Evolutionary conservation across 2,329 filamentous ascomycete species (phyloP).

Genomic region (Fusarium sulawesiense): DNA sequence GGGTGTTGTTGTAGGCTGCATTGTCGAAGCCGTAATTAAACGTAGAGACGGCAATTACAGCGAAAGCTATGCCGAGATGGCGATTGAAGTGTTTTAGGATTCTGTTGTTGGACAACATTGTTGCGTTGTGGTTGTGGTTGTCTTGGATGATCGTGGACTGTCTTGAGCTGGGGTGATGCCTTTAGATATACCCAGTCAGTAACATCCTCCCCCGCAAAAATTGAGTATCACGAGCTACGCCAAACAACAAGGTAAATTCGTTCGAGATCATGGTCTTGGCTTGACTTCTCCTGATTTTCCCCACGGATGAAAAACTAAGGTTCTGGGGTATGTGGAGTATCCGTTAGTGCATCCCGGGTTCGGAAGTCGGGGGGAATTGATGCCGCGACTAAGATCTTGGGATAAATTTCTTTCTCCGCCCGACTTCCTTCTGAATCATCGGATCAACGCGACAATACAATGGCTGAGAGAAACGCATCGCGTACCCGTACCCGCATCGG

Average conservation of each 20-base stretch:
- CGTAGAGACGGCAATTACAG: constrained; percentile 51
- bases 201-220: not conserved
- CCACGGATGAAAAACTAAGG: not conserved
- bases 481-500: constrained; percentile 5
- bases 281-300: constrained; percentile 6
- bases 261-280: constrained; percentile 8
- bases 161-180: not conserved
- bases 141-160: no score
- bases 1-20: constrained; percentile 50
- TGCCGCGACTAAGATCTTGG: not conserved
- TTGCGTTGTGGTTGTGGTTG: not conserved
- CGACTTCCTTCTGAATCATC: constrained; percentile 7
- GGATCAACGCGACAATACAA: not conserved
- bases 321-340: constrained; percentile 16
- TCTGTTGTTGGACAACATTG: constrained; percentile 18
- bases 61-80: not conserved
- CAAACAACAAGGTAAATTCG: not conserved
- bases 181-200: not conserved
- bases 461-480: not conserved
- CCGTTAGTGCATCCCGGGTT: not conserved
- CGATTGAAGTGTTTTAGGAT: constrained; percentile 38
- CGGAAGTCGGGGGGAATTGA: constrained; percentile 24
- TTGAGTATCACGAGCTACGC: not conserved
- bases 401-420: constrained; percentile 7
- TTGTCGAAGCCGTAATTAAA: constrained; percentile 57